Evolutionary conservation across 179 eudicot species (phyloP).

Genomic region (Monotropa hypopitys): DNA sequence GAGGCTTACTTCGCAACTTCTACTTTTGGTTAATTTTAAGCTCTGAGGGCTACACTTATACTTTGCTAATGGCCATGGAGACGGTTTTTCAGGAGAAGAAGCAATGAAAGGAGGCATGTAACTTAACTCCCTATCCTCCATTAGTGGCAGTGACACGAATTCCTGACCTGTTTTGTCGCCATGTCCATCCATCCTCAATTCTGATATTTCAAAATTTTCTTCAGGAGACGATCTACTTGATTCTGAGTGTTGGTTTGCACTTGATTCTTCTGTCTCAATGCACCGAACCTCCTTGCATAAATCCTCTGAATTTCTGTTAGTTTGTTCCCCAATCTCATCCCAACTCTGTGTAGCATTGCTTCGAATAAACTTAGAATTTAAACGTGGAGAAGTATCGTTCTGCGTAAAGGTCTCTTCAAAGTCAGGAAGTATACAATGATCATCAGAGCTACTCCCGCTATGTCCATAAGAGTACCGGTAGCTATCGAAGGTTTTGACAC

Average conservation of each 20-base stretch:
- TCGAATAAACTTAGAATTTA: slow-evolving; percentile 14
- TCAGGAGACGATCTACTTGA: slow-evolving; percentile 15
- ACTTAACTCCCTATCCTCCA: slow-evolving; percentile 16
- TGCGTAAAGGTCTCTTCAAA: slow-evolving; percentile 27
- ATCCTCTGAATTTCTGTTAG: slow-evolving; percentile 34
- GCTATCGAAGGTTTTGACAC: slow-evolving; percentile 16
- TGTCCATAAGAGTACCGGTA: slow-evolving; percentile 17
- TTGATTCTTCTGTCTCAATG: slow-evolving; percentile 50
- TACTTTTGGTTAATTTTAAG: slow-evolving; percentile 36
- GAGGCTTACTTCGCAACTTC: slow-evolving; percentile 35
- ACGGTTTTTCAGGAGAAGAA: slow-evolving; percentile 24
- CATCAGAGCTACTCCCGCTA: slow-evolving; percentile 25
- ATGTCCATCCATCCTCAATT: slow-evolving; percentile 2
- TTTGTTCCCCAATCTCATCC: slow-evolving; percentile 40
- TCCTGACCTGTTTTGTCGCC: slow-evolving; percentile 11
- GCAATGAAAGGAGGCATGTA: slow-evolving; percentile 18
- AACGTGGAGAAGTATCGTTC: slow-evolving; percentile 16
- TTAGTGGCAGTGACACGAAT: not conserved
- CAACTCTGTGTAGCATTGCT: slow-evolving; percentile 24
- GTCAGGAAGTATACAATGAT: slow-evolving; percentile 20
- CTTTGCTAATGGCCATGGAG: slow-evolving; percentile 19
- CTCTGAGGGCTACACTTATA: slow-evolving; percentile 28
- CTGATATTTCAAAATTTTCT: slow-evolving; percentile 11
- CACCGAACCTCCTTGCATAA: slow-evolving; percentile 77
- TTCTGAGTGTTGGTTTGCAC: slow-evolving; percentile 15